Base-by-base conservation (phyloP, 495 filamentous ascomycete genomes). In the Aspergillus steynii region DNA sequence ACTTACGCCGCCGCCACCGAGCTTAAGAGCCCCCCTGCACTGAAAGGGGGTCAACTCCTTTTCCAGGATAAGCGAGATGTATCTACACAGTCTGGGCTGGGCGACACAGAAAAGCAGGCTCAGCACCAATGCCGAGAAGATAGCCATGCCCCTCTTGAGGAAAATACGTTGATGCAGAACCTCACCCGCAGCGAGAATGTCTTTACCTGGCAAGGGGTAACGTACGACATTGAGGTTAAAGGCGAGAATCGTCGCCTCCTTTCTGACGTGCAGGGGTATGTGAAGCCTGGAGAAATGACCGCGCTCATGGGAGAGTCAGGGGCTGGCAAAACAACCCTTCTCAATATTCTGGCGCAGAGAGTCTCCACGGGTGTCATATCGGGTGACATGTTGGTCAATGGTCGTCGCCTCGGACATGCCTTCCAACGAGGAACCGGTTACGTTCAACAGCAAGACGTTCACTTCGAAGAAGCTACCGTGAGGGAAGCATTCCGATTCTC, bases 381-480 rank as follows among this genome's bases (percentile, higher is more conserved):
- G 2, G 83, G 82, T 7, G 72, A 80, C 27, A 77, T 85, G 64
- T 64, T 83, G 5, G 80, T 85, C 2, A 76, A 84, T 63, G 83
- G 83, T 10, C 56, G 65, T 25, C 71, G 67, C 2, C 72, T 86
- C 15, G 89, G 93, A 64, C 73, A 80, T 15, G 89, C 88, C 0
- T 96, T 96, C 79, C 91, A 93, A 67, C 86, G 93, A 37, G 93
- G 92, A 75, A 95, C 91, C 2, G 93, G 93, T 15, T 97, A 96
- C 66, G 92, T 92, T 26, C 90, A 96, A 67, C 93, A 97, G 70
- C 91, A 95, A 72, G 93, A 97, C 83, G 80, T 96, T 0, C 92
- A 96, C 74, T 80, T 94, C 10, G 78, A 86, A 28, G 93, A 90
- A 0, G 83, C 87, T 0, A 97, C 93, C 5, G 92, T 96, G 28